Conservation (phyloP, 331 rosid species). For the Pyrus hybrid region DNA sequence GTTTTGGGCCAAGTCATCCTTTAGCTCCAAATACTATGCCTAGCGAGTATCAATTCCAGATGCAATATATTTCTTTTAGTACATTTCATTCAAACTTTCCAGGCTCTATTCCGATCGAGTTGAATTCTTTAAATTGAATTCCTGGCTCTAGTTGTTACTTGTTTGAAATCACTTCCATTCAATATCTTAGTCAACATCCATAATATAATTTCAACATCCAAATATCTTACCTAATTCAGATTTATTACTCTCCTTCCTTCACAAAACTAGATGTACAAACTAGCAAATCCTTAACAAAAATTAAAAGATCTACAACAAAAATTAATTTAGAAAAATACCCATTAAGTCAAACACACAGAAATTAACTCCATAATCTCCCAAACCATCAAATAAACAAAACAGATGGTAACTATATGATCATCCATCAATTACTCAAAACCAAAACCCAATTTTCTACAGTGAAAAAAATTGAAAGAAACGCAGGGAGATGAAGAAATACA, state of each 20-base stretch:
- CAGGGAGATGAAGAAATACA: neutral
- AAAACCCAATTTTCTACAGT: neutral
- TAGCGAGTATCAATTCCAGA: neutral
- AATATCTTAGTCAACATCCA: neutral
- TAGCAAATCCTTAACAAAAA: neutral
- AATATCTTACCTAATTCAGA: neutral
- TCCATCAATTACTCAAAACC: neutral
- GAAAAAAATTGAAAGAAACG: neutral
- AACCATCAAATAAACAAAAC: neutral
- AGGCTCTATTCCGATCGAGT: neutral
- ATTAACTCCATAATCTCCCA: neutral
- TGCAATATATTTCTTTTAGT: neutral
- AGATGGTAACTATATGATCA: neutral
- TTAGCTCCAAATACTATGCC: too few relatives aligned
- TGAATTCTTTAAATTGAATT: neutral
- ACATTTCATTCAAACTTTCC: neutral
- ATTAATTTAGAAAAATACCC: neutral
- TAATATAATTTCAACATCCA: neutral
- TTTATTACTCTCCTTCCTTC: neutral
- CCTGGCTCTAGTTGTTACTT: neutral
- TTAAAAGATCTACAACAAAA: neutral
- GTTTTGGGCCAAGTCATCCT: too few relatives aligned
- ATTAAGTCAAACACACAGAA: neutral
- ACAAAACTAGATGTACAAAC: neutral
- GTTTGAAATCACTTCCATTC: neutral